Base-by-base conservation (phyloP, 2,329 filamentous ascomycete species). In the Colletotrichum sp. region DNA sequence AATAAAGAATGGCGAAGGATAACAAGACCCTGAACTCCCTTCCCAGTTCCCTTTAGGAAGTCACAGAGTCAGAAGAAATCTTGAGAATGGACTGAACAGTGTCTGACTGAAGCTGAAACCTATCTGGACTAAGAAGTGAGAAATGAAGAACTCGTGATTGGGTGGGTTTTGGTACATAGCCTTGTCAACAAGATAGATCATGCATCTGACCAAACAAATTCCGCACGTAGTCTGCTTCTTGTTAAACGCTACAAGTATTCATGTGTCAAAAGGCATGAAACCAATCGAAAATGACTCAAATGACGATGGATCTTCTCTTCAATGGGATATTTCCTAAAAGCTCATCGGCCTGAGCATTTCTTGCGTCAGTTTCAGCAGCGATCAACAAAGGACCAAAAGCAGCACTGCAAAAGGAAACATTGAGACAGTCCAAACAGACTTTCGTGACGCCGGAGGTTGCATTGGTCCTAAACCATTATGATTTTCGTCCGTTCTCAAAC, bases 1-100 rank as follows among this genome's bases (percentile, higher is more conserved):
- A 49, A n/a, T 3, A 12, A 49, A 49, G 39, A n/a, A 49, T n/a
- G 8, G 16, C 18, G 39, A 12, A 49, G 18, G 3, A 49, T 49
- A n/a, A 4, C 8, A n/a, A 49, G 18, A 49, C 18, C 39, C 39
- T 49, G 39, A n/a, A 49, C 9, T 49, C 8, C 9, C 39, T 49
- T 49, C 39, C 3, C 9, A 49, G 18, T 4, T 12, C 9, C 9
- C 3, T 2, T 1, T 2, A 4, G 39, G 9, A 49, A 49, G 9
- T 2, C 39, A 2, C 39, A n/a, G 1, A 49, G 18, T n/a, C 3
- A n/a, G 39, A n/a, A 49, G 5, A 0, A 44, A n/a, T 44, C 18
- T 49, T n/a, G 39, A 6, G 5, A 0, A n/a, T 2, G 39, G 18
- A n/a, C 1, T 49, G 0, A 49, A n/a, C 9, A 12, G 9, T 49